Base-by-base conservation (phyloP, 1,139 yeast species). In the Magnusiomyces suaveolens region DNA sequence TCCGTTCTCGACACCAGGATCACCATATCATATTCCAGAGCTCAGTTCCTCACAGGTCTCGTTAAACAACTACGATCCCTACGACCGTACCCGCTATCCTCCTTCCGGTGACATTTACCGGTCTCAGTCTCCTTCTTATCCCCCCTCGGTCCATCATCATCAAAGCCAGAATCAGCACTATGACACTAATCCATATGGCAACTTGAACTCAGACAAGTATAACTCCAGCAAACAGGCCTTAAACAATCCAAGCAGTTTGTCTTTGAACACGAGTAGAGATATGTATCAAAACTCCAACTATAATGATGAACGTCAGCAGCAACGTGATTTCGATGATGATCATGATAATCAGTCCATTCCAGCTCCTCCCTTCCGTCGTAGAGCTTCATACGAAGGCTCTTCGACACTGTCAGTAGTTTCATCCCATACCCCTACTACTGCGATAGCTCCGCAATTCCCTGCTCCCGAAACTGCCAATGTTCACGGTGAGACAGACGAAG, bases 51-150 rank as follows among this genome's bases (percentile, higher is more conserved):
- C 57, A 1, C 53, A 52, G 33, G 43, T 36, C 16, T 54, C 57
- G 1, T 44, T 54, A 12, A 47, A 52, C 36, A 53, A 52, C 26
- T 52, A 46, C 32, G 54, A 55, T 39, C 54, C 54, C 16, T 56
- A 44, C 25, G 54, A 56, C 26, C 26, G 48, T 12, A 29, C 48
- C 16, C 53, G 54, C 3, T 56, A 51, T 21, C 58, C 58, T 18
- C 56, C 56, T 8, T 43, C 58, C 2, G 54, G 54, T 3, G 52
- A 43, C 36, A 46, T 48, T 10, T 51, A 52, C 25, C 41, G 52
- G 1, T 29, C 52, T 3, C 10, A 6, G 2, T 21, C 43, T 47
- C 56, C 58, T 2, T 41, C 52, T n/a, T 55, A 55, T 43, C 56
- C 56, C 3, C 33, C 53, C 14, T 52, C 54, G 2, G 49, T 41